Evolutionary conservation across 257 asterid genomes (phyloP).

Genomic region (Apocynum venetum): DNA sequence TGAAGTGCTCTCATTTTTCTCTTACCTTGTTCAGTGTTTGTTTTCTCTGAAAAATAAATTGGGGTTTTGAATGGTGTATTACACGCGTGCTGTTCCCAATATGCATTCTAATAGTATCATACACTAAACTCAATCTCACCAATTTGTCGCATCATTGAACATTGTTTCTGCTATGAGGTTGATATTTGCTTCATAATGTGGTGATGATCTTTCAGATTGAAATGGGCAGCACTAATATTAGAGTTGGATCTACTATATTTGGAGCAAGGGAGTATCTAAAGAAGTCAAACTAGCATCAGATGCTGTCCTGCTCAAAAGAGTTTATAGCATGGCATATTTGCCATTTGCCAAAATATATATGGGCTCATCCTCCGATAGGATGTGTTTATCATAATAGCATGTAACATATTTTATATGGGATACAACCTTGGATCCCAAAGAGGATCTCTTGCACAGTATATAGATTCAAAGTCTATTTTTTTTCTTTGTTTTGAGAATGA

Average conservation of each 20-base stretch:
- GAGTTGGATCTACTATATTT: slow-evolving; percentile 95
- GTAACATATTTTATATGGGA: not conserved
- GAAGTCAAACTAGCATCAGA: slow-evolving; percentile 23
- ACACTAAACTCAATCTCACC: not conserved
- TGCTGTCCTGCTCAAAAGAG: not conserved
- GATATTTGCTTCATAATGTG: slow-evolving; percentile 6
- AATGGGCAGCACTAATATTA: slow-evolving; percentile 92
- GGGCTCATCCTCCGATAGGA: not conserved
- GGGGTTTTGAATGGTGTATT: not conserved
- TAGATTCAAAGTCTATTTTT: too few species aligned
- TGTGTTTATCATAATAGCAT: not conserved
- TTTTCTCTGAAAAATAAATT: not conserved
- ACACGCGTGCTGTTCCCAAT: not conserved
- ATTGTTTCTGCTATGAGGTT: not conserved
- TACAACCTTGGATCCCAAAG: not conserved
- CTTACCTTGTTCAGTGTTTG: not conserved
- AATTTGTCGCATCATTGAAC: not conserved
- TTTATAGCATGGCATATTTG: not conserved
- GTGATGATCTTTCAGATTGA: slow-evolving; percentile 60
- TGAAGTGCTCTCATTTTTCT: not conserved
- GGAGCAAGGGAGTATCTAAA: slow-evolving; percentile 87
- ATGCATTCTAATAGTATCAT: not conserved
- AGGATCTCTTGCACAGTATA: not conserved
- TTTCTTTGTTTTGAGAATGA: too few species aligned
- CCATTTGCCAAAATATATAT: not conserved